These are phyloP conservation scores for Trichosporon sp. DNA, from an alignment of 1,284 basidiomycete species.

Conservation along the genomic window DNA sequence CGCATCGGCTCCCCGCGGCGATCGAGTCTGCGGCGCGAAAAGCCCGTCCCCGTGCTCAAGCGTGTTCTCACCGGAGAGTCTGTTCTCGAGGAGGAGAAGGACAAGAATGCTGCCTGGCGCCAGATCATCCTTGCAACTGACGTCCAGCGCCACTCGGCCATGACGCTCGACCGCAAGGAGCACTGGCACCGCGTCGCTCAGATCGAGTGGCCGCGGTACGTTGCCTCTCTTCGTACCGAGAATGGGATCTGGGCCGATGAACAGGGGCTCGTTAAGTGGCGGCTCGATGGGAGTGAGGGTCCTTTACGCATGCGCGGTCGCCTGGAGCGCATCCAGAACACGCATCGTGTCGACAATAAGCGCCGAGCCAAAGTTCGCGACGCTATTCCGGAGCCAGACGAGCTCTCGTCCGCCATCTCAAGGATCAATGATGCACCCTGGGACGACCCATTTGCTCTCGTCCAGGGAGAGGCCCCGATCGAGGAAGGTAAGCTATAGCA, in stretches of 20 bases:
- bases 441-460: constrained; percentile 70
- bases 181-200: constrained; percentile 43
- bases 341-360: not conserved
- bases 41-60: constrained; percentile 20
- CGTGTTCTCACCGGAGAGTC: constrained; percentile 41
- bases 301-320: constrained; percentile 61
- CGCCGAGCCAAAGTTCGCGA: constrained; percentile 46
- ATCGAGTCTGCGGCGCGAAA: constrained; percentile 17
- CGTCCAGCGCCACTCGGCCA: constrained; percentile 34
- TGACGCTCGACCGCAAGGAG: constrained; percentile 44
- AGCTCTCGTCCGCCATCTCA: constrained; percentile 57
- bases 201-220: constrained; percentile 44
- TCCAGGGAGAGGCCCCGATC: constrained; percentile 58
- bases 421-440: constrained; percentile 67
- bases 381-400: constrained; percentile 56
- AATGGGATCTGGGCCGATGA: constrained; percentile 70
- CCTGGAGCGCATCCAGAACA: constrained; percentile 32
- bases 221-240: constrained; percentile 51
- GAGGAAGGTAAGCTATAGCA: constrained; percentile 53
- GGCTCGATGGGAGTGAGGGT: constrained; percentile 80
- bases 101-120: constrained; percentile 48
- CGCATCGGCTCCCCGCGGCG: constrained; percentile 24
- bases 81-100: constrained; percentile 41
- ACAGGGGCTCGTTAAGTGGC: constrained; percentile 57
- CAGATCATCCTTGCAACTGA: constrained; percentile 47